Evolutionary conservation across 2,329 filamentous ascomycete genomes (phyloP).

Genomic region (Colletotrichum eremochloae): DNA sequence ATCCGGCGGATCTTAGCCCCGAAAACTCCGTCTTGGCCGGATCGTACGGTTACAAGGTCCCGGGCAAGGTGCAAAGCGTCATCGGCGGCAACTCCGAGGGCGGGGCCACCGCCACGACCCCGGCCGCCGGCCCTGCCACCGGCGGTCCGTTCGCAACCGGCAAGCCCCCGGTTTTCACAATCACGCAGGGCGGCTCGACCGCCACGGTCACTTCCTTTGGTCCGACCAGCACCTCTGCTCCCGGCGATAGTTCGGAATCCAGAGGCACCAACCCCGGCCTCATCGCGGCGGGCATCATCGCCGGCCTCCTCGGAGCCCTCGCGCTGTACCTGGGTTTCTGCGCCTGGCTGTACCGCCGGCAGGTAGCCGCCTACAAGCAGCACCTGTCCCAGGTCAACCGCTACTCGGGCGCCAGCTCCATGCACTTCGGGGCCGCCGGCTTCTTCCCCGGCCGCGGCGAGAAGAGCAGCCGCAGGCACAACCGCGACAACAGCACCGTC

Average conservation of each 20-base stretch:
- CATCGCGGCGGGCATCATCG: constrained; percentile 68
- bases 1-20: constrained; percentile 60
- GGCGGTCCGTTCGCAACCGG: constrained; percentile 80
- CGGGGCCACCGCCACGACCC: constrained; percentile 75
- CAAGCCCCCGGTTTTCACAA: constrained; percentile 76
- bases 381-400: constrained; percentile 76
- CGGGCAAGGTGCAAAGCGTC: constrained; percentile 70
- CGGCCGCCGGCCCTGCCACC: constrained; percentile 72
- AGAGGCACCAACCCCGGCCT: constrained; percentile 54
- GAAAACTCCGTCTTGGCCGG: constrained; percentile 67
- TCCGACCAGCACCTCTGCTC: constrained; percentile 57
- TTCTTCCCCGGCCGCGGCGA: constrained; percentile 45
- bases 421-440: constrained; percentile 48
- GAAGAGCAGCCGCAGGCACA: constrained; percentile 39
- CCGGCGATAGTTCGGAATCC: constrained; percentile 39
- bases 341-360: constrained; percentile 79
- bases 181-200: constrained; percentile 64
- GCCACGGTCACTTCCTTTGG: constrained; percentile 57
- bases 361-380: constrained; percentile 76
- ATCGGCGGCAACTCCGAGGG: constrained; percentile 72
- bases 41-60: constrained; percentile 76
- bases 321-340: constrained; percentile 78
- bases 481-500: constrained; percentile 44
- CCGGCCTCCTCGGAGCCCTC: constrained; percentile 72
- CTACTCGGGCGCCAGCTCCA: constrained; percentile 61